Percentiles rank a stretch among this genome's conserved stretches.
Evolutionary conservation across 345 rosid genomes (phyloP).

Genomic region (Eucalyptus erythrocorys): DNA sequence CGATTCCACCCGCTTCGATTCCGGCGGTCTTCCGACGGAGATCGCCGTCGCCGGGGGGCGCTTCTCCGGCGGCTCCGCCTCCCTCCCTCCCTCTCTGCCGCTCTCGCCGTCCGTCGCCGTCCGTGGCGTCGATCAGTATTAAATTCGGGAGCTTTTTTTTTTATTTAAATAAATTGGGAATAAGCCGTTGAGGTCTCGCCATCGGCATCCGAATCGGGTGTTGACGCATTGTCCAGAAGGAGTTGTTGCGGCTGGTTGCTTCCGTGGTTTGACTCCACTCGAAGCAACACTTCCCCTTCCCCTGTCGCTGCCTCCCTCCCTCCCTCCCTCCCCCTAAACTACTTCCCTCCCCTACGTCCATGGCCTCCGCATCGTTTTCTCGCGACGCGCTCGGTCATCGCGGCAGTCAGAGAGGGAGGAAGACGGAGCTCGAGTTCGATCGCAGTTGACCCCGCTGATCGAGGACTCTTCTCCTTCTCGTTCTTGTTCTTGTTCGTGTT

Average conservation of each 20-base stretch:
- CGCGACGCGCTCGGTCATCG: not conserved
- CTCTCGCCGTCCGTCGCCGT: not conserved
- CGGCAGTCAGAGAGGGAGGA: not conserved
- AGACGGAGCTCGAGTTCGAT: not conserved
- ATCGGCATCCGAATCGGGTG: slow-evolving; percentile 24
- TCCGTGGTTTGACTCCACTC: slow-evolving; percentile 48
- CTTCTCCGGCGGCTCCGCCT: not conserved
- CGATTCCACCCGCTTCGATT: not conserved
- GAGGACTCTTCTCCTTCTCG: not conserved
- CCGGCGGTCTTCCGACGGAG: not conserved
- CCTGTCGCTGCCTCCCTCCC: not conserved
- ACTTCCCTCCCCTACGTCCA: not conserved
- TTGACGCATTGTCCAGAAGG: not conserved
- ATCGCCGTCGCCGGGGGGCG: not conserved
- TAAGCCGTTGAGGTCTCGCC: slow-evolving; percentile 75
- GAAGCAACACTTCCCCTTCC: slow-evolving; percentile 36
- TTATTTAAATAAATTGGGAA: no score
- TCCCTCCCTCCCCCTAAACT: not conserved
- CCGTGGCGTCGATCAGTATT: not conserved
- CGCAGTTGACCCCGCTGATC: not conserved
- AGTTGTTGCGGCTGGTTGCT: slow-evolving; percentile 5
- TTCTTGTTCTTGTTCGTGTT: not conserved
- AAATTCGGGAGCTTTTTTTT: not conserved
- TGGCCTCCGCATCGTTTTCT: slow-evolving; percentile 11
- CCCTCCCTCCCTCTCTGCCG: not conserved